Evolutionary conservation across 2,329 filamentous ascomycete species (phyloP).

Genomic region (Aureobasidium sp.): DNA sequence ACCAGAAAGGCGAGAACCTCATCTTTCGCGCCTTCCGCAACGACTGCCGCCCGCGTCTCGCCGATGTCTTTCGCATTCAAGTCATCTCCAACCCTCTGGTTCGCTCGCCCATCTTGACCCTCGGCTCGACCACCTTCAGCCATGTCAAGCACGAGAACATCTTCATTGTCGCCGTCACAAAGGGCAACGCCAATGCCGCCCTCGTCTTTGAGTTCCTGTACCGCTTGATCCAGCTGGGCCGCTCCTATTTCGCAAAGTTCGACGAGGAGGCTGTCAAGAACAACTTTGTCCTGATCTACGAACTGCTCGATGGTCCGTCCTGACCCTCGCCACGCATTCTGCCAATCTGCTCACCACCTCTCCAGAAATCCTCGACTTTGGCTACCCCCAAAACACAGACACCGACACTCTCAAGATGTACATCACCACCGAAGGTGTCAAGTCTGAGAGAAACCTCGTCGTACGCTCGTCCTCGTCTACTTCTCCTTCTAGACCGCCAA

Average conservation of each 20-base stretch:
- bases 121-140: constrained; percentile 97
- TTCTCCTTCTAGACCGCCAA: constrained; percentile 22
- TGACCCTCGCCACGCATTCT: background rate
- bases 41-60: constrained; percentile 92
- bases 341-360: background rate
- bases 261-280: constrained; percentile 99
- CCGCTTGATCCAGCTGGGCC: constrained; percentile 79
- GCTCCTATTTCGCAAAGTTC: constrained; percentile 97
- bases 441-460: constrained; percentile 58
- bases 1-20: constrained; percentile 98
- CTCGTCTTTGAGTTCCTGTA: constrained; percentile 98
- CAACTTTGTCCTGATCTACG: constrained; percentile 98
- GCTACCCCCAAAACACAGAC: constrained; percentile 97
- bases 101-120: constrained; percentile 90
- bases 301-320: constrained; percentile 75
- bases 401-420: constrained; percentile 99
- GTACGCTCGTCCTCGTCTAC: constrained; percentile 46
- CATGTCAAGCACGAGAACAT: constrained; percentile 99
- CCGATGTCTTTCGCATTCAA: constrained; percentile 98
- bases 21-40: constrained; percentile 99
- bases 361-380: constrained; percentile 94
- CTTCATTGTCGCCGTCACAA: constrained; percentile 93
- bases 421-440: constrained; percentile 98
- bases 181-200: constrained; percentile 98
- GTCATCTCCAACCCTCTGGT: constrained; percentile 98